Base-by-base conservation (phyloP, 192 early-diverging fungal genomes). In the Umbelopsis vinacea region DNA sequence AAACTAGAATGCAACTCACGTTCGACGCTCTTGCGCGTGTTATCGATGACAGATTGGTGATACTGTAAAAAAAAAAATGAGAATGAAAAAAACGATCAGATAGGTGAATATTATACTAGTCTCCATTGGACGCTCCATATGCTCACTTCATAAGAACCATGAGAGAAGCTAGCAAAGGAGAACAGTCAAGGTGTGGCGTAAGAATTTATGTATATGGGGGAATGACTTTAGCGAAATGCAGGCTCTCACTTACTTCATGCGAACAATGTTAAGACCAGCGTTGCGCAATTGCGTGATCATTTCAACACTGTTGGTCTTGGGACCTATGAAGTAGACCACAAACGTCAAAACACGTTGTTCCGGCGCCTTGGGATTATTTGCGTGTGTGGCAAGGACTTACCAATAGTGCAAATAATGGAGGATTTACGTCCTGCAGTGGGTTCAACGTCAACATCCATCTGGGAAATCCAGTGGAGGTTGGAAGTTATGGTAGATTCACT, bases 401-500 rank as follows among this genome's bases (percentile, higher is more conserved):
- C 88, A 72, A 90, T 91, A 72, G 93, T 95, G 79, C 92, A 90
- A 81, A 95, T 92, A 66, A 95, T 92, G 52, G 92, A 90, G 55
- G 89, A 90, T 82, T 93, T 93, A 74, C 93, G 90, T 67, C 89
- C 80, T 47, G 82, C 84, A 33, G 68, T 76, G 17, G 87, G 88
- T 57, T 87, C 82, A 55, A 81, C 72, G 71, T 84, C 87, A 67
- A 92, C 89, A 24, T 81, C 82, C 53, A 94, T 83, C 53, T 85
- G 79, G 46, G 90, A 82, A 45, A 92, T 76, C 91, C 93, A 93
- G 80, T 91, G 80, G 38, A 94, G 84, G 74, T 86, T 90, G 52
- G 86, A 86, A n/a, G 84, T 86, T 67, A 86, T 80, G 33, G 70
- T 53, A 45, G 69, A 69, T 57, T 74, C 63, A 24, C 70, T 70